phyloP scores from a whole-genome alignment of 2,329 filamentous ascomycete genomes.

The Alternaria rosae region DNA sequence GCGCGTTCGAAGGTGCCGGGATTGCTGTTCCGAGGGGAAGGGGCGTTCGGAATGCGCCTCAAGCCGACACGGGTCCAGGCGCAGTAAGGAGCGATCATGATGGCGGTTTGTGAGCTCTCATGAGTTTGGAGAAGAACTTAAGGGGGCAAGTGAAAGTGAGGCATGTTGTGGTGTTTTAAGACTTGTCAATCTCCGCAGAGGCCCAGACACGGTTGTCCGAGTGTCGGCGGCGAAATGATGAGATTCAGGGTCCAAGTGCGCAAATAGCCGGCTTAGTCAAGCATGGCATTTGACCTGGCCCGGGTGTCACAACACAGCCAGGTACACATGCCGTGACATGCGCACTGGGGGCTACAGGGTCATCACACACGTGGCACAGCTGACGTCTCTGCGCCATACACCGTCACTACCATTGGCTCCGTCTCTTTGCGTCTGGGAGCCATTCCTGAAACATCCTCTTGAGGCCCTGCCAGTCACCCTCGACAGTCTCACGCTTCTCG shows the following conservation, averaged over 20 bases:
- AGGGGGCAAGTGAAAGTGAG: constrained; percentile 6
- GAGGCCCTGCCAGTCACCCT: constrained; percentile 37
- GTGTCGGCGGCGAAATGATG: constrained; percentile 34
- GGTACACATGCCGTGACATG: not conserved
- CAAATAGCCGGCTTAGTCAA: constrained; percentile 22
- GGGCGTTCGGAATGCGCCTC: constrained; percentile 30
- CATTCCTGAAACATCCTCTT: constrained; percentile 6
- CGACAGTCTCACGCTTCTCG: constrained; percentile 42
- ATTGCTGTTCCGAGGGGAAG: constrained; percentile 11
- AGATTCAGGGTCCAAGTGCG: constrained; percentile 16
- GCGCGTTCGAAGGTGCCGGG: constrained; percentile 14
- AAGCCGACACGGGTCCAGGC: constrained; percentile 35
- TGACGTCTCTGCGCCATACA: not conserved
- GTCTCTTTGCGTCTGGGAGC: not conserved
- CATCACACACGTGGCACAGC: not conserved
- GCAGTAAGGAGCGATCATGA: constrained; percentile 42
- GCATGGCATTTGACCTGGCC: constrained; percentile 1
- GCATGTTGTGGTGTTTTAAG: constrained; percentile 23
- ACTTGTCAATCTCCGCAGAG: constrained; percentile 23
- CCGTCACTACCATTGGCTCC: not conserved
- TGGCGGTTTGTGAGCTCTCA: constrained; percentile 21
- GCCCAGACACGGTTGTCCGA: constrained; percentile 22
- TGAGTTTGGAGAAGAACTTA: constrained; percentile 6
- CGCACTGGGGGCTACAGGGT: not conserved
- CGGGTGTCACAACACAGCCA: not conserved